A percentile compares a stretch with the other conserved stretches of the same genome.
Conservation (phyloP, 2,329 filamentous ascomycete genomes). For the Xylaria sp. region DNA sequence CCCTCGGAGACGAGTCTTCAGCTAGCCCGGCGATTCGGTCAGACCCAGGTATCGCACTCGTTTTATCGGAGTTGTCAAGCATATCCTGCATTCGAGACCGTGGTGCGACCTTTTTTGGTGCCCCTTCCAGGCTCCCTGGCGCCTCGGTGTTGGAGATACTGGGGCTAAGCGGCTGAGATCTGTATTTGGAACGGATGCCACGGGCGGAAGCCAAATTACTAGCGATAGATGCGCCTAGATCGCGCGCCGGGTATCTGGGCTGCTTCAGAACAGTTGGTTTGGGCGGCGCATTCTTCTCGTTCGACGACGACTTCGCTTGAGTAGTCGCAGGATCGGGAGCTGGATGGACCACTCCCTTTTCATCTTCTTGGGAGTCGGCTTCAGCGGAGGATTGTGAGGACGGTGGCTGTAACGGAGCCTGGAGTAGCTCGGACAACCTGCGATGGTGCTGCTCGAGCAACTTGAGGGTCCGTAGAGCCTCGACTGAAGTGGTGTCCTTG, state of each 20-base stretch:
- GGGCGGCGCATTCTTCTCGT: conserved; percentile 46
- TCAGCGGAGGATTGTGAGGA: conserved; percentile 53
- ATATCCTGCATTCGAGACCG: conserved; percentile 66
- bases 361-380: conserved; percentile 51
- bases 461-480: conserved; percentile 85
- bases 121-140: conserved; percentile 73
- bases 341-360: conserved; percentile 50
- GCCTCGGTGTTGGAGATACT: conserved; percentile 79
- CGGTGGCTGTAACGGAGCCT: conserved; percentile 70
- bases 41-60: conserved; percentile 63
- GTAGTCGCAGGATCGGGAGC: conserved; percentile 42
- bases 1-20: conserved; percentile 46
- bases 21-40: conserved; percentile 42
- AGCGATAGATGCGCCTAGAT: conserved; percentile 83
- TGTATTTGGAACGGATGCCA: conserved; percentile 75
- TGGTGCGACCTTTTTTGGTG: conserved; percentile 62
- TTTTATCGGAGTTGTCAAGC: conserved; percentile 65
- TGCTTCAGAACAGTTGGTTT: conserved; percentile 55
- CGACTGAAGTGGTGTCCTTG: conserved; percentile 71
- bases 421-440: conserved; percentile 83
- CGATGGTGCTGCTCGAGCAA: conserved; percentile 90
- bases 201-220: conserved; percentile 88
- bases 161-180: conserved; percentile 75
- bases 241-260: conserved; percentile 69
- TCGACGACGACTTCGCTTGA: conserved; percentile 40